These are phyloP conservation scores for Pelagophyceae sp. DNA, from an alignment of 352 stramenopile genomes.

Conservation along the genomic window DNA sequence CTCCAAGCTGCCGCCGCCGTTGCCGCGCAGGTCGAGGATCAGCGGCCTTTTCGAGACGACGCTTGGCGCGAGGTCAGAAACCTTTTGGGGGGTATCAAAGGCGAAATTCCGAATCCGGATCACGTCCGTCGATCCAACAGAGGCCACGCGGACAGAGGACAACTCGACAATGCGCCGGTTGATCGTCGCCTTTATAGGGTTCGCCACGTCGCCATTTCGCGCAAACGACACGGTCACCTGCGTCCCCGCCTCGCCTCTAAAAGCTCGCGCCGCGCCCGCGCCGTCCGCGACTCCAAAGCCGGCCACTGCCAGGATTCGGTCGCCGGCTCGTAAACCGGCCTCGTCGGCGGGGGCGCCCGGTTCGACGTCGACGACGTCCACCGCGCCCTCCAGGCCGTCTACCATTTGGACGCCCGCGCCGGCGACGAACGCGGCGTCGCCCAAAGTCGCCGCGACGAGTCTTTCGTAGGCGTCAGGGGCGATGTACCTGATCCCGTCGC, in stretches of 20 bases:
- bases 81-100: constrained; percentile 48
- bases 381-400: constrained; percentile 20
- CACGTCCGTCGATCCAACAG: constrained; percentile 37
- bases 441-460: constrained; percentile 38
- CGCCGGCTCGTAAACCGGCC: constrained; percentile 40
- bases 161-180: constrained; percentile 3
- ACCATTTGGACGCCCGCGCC: constrained; percentile 19
- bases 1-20: constrained; percentile 52
- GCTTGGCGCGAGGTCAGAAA: constrained; percentile 31
- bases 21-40: constrained; percentile 60
- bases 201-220: constrained; percentile 38
- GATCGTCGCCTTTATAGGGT: constrained; percentile 30
- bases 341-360: constrained; percentile 40
- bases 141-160: constrained; percentile 8
- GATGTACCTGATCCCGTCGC: too few species aligned
- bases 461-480: constrained; percentile 52
- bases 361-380: constrained; percentile 48
- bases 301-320: constrained; percentile 53
- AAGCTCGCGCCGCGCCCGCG: constrained; percentile 39
- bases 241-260: constrained; percentile 46
- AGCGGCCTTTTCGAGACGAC: constrained; percentile 38
- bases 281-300: constrained; percentile 41
- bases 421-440: constrained; percentile 51
- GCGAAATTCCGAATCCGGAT: constrained; percentile 55
- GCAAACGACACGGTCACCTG: constrained; percentile 46